Evolutionary conservation across 306 rosid genomes (phyloP), one percentile per base, ranked within the genome.

Genomic region (Astragalus membranaceus): DNA sequence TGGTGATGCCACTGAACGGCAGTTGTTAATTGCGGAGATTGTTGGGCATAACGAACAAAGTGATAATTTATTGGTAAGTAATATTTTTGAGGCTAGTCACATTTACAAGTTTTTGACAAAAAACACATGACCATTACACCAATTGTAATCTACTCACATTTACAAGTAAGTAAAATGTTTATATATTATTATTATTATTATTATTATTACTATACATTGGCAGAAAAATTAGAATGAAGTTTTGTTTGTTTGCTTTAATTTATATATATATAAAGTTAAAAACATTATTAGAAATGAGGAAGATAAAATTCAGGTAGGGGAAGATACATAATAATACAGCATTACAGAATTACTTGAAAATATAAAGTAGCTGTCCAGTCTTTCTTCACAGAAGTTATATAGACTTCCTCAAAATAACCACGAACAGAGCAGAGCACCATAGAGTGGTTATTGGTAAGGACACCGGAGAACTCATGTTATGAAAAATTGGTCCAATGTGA

Each of bases 21-120:
- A 84, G 57, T 66, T 82, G 65, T 71, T 92, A 81, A 79, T 89
- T 62, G 80, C 79, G 2, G 97, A 92, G 85, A 87, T 92, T 66
- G 53, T 92, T 75, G 91, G 93, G 67, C 85, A 83, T 26, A 60
- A 51, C 15, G 83, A 85, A 74, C 89, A 75, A 74, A 85, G 81
- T 44, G 88, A 89, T 67, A 75, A 82, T 71, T 77, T 92, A 17
- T 77, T 89, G 91, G 97, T 92, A 71, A 74, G 75, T 54, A 44
- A 62, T 61, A 8, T 54, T 73, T 32, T 17, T 60, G 42, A 57
- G 49, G 23, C 36, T 67, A 7, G 9, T 39, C 44, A 39, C 11
- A 39, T 8, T 39, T 42, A 42, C 13, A 42, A 2, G 13, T 11
- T 42, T 26, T 26, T 26, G 30, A 2, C 30, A 26, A 26, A 26